Evolutionary conservation across 2,329 filamentous ascomycete genomes (phyloP).

Genomic region (Penicillium freii): DNA sequence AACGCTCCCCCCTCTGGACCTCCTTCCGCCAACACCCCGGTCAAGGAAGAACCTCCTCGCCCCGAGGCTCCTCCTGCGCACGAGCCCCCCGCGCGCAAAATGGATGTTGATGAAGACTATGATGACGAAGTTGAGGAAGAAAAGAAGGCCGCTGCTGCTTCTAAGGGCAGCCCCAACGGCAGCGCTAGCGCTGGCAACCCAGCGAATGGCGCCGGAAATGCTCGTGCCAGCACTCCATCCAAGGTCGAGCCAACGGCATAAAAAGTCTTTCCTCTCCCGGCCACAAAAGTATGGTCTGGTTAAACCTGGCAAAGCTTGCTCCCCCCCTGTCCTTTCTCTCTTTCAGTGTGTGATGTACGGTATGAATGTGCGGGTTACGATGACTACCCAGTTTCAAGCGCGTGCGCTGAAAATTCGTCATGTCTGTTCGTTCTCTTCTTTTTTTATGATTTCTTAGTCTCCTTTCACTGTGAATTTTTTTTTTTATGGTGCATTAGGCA

Average conservation of each 20-base stretch:
- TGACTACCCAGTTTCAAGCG: conserved; percentile 14
- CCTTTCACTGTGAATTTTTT: conserved; percentile 24
- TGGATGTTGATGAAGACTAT: conserved; percentile 97
- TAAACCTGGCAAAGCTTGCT: conserved; percentile 5
- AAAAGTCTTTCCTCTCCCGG: conserved; percentile 4
- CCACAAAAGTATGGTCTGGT: background rate
- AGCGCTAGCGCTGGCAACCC: conserved; percentile 28
- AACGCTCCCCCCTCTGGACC: conserved; percentile 44
- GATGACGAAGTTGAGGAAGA: conserved; percentile 92
- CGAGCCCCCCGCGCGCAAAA: conserved; percentile 87
- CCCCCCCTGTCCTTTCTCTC: conserved; percentile 21
- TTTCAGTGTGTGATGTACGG: conserved; percentile 24
- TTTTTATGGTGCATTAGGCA: conserved; percentile 23
- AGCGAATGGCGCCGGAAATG: conserved; percentile 29
- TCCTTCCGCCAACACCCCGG: conserved; percentile 51
- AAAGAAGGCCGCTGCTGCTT: conserved; percentile 44
- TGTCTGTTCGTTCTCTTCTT: conserved; percentile 25
- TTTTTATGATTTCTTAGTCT: conserved; percentile 21
- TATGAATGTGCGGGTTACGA: conserved; percentile 24
- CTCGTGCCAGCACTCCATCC: conserved; percentile 29
- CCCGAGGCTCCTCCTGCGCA: conserved; percentile 54
- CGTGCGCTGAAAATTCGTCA: conserved; percentile 12
- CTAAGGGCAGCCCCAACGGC: conserved; percentile 38
- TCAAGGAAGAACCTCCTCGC: conserved; percentile 55
- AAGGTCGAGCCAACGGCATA: conserved; percentile 35